These are phyloP conservation scores for Colletotrichum sp. DNA, from an alignment of 2,329 filamentous ascomycete genomes.

Conservation along the genomic window DNA sequence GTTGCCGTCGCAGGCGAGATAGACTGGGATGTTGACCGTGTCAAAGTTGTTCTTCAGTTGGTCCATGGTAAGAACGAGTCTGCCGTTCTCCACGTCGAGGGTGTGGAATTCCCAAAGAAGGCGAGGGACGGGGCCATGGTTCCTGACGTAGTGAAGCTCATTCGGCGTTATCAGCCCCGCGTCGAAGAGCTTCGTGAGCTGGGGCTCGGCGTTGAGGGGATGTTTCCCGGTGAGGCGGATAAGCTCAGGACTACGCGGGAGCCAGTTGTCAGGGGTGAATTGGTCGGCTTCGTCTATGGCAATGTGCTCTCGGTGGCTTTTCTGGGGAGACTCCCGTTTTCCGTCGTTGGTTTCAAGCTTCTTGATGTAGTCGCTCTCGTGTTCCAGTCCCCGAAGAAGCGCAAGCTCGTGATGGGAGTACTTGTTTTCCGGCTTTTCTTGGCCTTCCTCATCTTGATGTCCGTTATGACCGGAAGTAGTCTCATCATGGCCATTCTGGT, in stretches of 20 bases:
- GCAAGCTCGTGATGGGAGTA: constrained; percentile 47
- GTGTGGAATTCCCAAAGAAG: constrained; percentile 54
- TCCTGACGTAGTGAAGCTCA: constrained; percentile 56
- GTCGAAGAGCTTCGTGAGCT: constrained; percentile 45
- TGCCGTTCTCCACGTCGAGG: constrained; percentile 46
- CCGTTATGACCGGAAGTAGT: background rate
- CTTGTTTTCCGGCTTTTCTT: background rate
- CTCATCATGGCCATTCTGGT: background rate
- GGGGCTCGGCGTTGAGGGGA: constrained; percentile 55
- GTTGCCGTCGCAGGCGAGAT: constrained; percentile 55
- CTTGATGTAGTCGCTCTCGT: constrained; percentile 47
- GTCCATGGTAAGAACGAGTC: constrained; percentile 46
- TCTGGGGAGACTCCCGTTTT: constrained; percentile 25
- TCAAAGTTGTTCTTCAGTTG: constrained; percentile 46
- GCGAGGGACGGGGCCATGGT: constrained; percentile 57
- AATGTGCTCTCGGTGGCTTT: constrained; percentile 22
- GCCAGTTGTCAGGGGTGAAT: constrained; percentile 58
- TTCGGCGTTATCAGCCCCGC: constrained; percentile 56
- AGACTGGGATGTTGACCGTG: constrained; percentile 51
- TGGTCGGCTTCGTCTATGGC: constrained; percentile 48
- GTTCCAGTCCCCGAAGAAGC: constrained; percentile 41
- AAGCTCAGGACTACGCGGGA: constrained; percentile 49
- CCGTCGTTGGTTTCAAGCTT: constrained; percentile 44
- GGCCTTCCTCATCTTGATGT: constrained; percentile 20
- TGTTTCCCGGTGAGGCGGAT: constrained; percentile 58